phyloP scores from a whole-genome alignment of 2,329 filamentous ascomycete genomes.

The Zarea fungicola region DNA sequence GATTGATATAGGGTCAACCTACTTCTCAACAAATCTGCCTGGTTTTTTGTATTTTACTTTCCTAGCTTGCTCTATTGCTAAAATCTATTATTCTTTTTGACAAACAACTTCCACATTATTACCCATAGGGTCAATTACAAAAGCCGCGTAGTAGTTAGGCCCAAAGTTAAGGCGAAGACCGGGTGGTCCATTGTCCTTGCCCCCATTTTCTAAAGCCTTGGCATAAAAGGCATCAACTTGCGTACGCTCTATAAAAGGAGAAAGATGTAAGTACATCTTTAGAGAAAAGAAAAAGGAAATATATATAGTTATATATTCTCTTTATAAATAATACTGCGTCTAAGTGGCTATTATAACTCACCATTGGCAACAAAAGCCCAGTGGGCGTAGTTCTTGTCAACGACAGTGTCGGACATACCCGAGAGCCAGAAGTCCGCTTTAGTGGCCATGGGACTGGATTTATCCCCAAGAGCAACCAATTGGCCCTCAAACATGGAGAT shows the following conservation, averaged over 20 bases:
- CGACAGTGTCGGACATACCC: neutral
- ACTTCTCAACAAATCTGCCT: too few species aligned
- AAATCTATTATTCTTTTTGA: too few species aligned
- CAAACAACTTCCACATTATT: too few species aligned
- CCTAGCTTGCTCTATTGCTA: too few species aligned
- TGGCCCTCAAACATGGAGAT: constrained; percentile 10
- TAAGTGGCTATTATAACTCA: neutral
- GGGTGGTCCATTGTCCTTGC: too few species aligned
- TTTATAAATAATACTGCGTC: too few species aligned
- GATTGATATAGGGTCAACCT: too few species aligned
- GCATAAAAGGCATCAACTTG: constrained; percentile 37
- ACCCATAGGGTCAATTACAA: too few species aligned
- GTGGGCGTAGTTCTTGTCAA: constrained; percentile 5
- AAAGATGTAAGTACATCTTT: neutral
- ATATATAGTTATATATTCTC: too few species aligned
- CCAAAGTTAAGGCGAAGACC: too few species aligned
- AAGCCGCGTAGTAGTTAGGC: too few species aligned
- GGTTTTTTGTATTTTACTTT: too few species aligned
- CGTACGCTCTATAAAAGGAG: constrained; percentile 25
- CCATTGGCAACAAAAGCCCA: constrained; percentile 9
- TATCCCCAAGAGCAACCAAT: constrained; percentile 9
- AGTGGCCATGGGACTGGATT: constrained; percentile 1
- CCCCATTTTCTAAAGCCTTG: constrained; percentile 33
- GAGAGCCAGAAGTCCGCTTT: constrained; percentile 13
- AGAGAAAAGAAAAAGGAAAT: neutral